Evolutionary conservation across 768 basidiomycete genomes (phyloP), one percentile per base, ranked within the genome.

Genomic region (Tricholoma terreum): DNA sequence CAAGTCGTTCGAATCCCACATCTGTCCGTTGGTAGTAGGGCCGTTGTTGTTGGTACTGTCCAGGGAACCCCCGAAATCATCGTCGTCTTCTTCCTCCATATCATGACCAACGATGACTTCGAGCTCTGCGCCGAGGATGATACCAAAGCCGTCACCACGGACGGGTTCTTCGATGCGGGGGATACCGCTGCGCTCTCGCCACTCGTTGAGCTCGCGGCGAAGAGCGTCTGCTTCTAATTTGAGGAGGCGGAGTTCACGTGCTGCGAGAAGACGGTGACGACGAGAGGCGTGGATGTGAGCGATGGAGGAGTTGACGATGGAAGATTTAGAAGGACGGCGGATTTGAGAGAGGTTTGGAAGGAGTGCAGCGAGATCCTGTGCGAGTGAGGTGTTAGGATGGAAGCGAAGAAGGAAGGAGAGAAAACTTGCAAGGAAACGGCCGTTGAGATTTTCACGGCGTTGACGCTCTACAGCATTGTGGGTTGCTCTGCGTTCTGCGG

Each of bases 401-500:
- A 22, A 36, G 11, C 15, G 22, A 57, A 35, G 5, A n/a, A 10
- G 22, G 45, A 19, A 46, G 21, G 66, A 42, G 56, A 61, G 63
- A 55, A 53, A 50, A 71, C 87, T 66, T 69, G 87, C 90, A 65
- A 97, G 77, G 78, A 98, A 98, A 57, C 94, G 83, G 53, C 89
- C 84, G 69, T 98, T 99, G 52, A 98, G 77, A 45, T 90, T 94
- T 77, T 98, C 96, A 50, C 96, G 79, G 49, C 96, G 83, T 67
- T 90, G 89, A 51, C 97, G 82, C 77, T 98, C 97, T 57, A 98
- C 93, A 31, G 97, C 96, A 70, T 98, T 99, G 76, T 99, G 96
- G 19, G 92, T 94, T 3, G 94, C 93, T 34, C 96, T 80, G 73
- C 95, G 91, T 71, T 98, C 96, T 52, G 94, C 95, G 52, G 95